A percentile compares a stretch with the other conserved stretches of the same genome.
Evolutionary conservation across 2,329 filamentous ascomycete genomes (phyloP).

Genomic region (Ceratocystis smalleyi): DNA sequence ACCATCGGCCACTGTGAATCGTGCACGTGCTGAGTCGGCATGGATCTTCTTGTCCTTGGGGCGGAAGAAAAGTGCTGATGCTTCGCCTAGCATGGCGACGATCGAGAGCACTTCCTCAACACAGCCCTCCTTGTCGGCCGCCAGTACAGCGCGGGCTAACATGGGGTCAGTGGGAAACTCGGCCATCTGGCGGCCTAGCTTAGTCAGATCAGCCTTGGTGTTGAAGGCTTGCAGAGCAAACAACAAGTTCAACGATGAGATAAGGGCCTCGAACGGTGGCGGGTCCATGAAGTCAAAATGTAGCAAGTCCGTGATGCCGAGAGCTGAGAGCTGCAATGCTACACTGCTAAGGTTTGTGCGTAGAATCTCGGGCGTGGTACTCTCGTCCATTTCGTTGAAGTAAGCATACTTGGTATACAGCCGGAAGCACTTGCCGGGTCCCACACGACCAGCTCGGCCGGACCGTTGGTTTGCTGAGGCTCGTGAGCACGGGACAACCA

Average conservation of each 20-base stretch:
- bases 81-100: slow-evolving; percentile 85
- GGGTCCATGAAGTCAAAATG: slow-evolving; percentile 96
- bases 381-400: slow-evolving; percentile 88
- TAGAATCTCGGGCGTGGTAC: slow-evolving; percentile 83
- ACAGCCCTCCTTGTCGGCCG: slow-evolving; percentile 78
- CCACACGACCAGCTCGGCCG: slow-evolving; percentile 81
- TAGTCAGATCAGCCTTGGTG: slow-evolving; percentile 75
- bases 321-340: slow-evolving; percentile 70
- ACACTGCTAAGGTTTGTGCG: slow-evolving; percentile 74
- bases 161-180: slow-evolving; percentile 89
- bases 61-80: slow-evolving; percentile 77
- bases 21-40: slow-evolving; percentile 73
- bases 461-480: slow-evolving; percentile 87
- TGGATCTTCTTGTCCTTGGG: slow-evolving; percentile 97
- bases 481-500: slow-evolving; percentile 79
- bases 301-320: slow-evolving; percentile 83
- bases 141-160: slow-evolving; percentile 76
- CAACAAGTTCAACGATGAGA: slow-evolving; percentile 74
- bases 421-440: slow-evolving; percentile 82
- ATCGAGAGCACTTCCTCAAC: slow-evolving; percentile 86
- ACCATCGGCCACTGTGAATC: slow-evolving; percentile 80
- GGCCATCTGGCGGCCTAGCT: slow-evolving; percentile 82
- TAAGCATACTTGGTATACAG: slow-evolving; percentile 89
- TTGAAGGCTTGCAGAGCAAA: slow-evolving; percentile 85
- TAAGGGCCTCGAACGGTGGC: slow-evolving; percentile 76